Evolutionary conservation across 1,284 basidiomycete species (phyloP).

Genomic region (Wallemia ichthyophaga): DNA sequence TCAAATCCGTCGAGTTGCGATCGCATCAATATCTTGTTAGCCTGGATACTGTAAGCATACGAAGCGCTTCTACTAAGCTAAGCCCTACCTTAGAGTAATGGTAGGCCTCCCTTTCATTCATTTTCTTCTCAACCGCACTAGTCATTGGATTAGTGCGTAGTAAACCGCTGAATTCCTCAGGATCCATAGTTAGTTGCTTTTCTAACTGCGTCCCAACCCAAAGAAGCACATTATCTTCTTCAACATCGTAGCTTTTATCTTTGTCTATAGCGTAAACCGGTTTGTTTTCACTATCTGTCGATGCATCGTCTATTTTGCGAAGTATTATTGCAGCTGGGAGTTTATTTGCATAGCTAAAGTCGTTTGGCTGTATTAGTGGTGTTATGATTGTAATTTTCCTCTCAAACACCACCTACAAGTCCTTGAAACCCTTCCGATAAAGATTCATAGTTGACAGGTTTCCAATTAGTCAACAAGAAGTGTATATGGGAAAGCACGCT

Average conservation of each 20-base stretch:
- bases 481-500: neutral
- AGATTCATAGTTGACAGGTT: neutral
- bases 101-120: constrained; percentile 6
- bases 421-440: neutral
- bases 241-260: constrained; percentile 9
- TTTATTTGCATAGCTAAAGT: neutral
- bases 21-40: constrained; percentile 13
- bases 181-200: constrained; percentile 13
- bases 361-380: neutral
- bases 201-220: constrained; percentile 14
- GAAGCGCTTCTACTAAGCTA: no score
- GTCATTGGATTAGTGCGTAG: constrained; percentile 11
- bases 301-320: neutral
- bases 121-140: constrained; percentile 8
- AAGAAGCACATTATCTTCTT: constrained; percentile 12
- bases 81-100: constrained; percentile 3
- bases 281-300: neutral
- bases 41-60: no score
- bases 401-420: neutral
- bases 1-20: constrained; percentile 14
- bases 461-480: constrained; percentile 1
- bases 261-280: constrained; percentile 12
- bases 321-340: neutral
- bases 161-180: constrained; percentile 11
- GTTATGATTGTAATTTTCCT: neutral